Conservation (phyloP, 192 early-diverging fungal species). For the Oehlia diaphana region DNA sequence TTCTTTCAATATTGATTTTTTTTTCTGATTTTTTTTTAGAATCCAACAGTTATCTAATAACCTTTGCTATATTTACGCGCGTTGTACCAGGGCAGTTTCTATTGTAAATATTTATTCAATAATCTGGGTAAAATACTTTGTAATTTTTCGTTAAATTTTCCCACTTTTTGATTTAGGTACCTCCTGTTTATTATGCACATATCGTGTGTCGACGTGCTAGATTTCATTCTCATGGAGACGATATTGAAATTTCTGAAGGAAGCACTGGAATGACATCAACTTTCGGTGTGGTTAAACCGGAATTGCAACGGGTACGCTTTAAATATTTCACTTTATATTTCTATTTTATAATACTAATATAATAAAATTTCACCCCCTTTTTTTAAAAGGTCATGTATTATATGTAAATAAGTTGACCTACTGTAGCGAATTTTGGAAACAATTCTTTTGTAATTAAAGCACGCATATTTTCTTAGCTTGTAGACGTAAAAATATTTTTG, state of each 20-base stretch:
- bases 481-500: no score
- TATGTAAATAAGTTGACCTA: no score
- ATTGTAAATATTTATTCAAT: conserved; percentile 38
- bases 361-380: no score
- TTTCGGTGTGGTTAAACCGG: conserved; percentile 39
- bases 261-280: not conserved
- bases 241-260: conserved; percentile 34
- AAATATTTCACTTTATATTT: no score
- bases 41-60: conserved; percentile 87
- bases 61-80: conserved; percentile 87
- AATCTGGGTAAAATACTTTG: no score
- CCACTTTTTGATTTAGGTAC: conserved; percentile 33
- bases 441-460: no score
- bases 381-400: no score
- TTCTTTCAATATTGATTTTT: not conserved
- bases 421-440: no score
- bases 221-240: conserved; percentile 72
- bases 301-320: conserved; percentile 33
- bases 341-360: no score
- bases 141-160: not conserved
- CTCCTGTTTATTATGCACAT: conserved; percentile 94
- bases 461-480: no score
- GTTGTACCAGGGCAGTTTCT: conserved; percentile 84
- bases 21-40: conserved; percentile 6
- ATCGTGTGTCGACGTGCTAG: conserved; percentile 84